Evolutionary conservation across 192 early-diverging fungal species (phyloP), one percentile per base, ranked within the genome.

Genomic region (Backusella mclennaniae): DNA sequence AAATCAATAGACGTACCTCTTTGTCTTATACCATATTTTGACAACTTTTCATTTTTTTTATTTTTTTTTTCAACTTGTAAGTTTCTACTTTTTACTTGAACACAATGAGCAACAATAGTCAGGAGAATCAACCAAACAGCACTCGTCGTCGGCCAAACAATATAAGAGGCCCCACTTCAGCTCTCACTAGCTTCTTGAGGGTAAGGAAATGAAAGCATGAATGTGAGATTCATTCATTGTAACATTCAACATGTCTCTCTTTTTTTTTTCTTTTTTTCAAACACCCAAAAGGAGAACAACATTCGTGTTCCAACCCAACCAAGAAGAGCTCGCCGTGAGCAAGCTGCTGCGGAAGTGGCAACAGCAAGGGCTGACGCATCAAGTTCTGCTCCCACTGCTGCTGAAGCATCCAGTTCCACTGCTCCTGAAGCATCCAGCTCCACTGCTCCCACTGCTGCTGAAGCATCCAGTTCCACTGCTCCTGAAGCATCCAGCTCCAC

Each of bases 151-250:
- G 39, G 14, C 7, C 68, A 29, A 86, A 86, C 73, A 78, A 80
- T 75, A 76, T 88, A 1, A 76, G 85, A 56, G 87, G 87, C 7
- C 87, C 87, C 21, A 86, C 87, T 17, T 86, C 85, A 59, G 87
- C 87, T 21, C 76, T 88, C 42, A 82, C 79, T 42, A 84, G 78
- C 11, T 88, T 88, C 26, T 69, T 88, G 52, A 81, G 85, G 49
- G 81, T 84, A 80, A 80, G 77, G 5, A 68, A 68, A 38, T 33
- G 31, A 68, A 68, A 68, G n/a, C n/a, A 1, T 36, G 6, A 26
- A 63, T 11, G 8, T 56, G n/a, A 56, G 14, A 63, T 63, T 63
- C 56, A 63, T 52, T 5, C 14, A 17, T 44, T 44, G 12, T 17
- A 15, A 44, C 12, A 44, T 44, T 44, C 12, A 44, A 33, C 12